Evolutionary conservation across 257 asterid species (phyloP).

Genomic region (Mentha longifolia): DNA sequence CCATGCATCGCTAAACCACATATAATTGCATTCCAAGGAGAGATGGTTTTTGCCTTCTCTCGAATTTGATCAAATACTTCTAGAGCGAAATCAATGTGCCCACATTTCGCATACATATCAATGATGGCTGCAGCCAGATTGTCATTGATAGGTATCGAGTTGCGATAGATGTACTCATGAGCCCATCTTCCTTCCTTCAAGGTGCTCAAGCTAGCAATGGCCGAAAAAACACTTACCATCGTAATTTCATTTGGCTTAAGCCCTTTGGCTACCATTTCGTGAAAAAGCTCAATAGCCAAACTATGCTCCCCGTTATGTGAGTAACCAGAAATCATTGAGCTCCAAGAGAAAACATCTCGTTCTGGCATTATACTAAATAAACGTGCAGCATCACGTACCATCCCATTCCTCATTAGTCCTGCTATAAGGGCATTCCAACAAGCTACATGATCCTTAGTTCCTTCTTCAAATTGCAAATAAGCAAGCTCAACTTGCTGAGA

Average conservation of each 20-base stretch:
- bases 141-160: conserved; percentile 65
- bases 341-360: conserved; percentile 89
- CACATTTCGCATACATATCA: conserved; percentile 98
- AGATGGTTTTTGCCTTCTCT: conserved; percentile 54
- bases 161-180: conserved; percentile 58
- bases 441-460: conserved; percentile 68
- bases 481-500: conserved; percentile 59
- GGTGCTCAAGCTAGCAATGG: conserved; percentile 68
- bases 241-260: conserved; percentile 81
- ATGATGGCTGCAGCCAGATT: conserved; percentile 78
- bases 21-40: conserved; percentile 95
- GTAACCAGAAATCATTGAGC: conserved; percentile 90
- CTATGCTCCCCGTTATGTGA: conserved; percentile 65
- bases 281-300: conserved; percentile 69
- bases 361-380: conserved; percentile 75
- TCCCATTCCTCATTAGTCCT: conserved; percentile 66
- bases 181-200: conserved; percentile 78
- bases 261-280: conserved; percentile 61
- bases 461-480: conserved; percentile 69
- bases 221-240: conserved; percentile 83
- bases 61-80: conserved; percentile 58
- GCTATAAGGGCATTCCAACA: conserved; percentile 87
- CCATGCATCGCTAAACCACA: conserved; percentile 96
- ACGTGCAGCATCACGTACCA: conserved; percentile 60
- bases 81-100: conserved; percentile 62